These are phyloP conservation scores for Phytophthora pseudosyringae DNA, from an alignment of 352 stramenopile genomes.

Conservation along the genomic window DNA sequence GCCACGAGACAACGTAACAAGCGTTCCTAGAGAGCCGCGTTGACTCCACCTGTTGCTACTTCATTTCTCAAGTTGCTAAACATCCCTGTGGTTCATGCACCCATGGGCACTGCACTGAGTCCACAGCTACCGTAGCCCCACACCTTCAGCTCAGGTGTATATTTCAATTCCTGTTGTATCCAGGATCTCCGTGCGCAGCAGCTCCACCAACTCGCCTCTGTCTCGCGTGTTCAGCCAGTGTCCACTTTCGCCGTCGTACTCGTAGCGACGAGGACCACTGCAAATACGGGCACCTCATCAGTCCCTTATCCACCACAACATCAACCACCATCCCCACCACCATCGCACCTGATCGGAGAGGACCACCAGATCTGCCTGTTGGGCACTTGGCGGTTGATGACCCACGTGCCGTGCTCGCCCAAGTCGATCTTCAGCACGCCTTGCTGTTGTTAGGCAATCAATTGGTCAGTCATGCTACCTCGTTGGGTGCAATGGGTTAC, in stretches of 20 bases:
- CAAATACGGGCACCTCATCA: conserved; percentile 2
- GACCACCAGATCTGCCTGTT: conserved; percentile 98
- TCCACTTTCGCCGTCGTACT: conserved; percentile 72
- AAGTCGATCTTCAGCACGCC: conserved; percentile 96
- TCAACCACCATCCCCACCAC: neutral
- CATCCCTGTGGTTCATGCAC: conserved; percentile 7
- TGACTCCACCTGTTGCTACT: conserved; percentile 18
- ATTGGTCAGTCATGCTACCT: neutral
- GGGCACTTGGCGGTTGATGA: conserved; percentile 98
- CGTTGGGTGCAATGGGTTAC: neutral
- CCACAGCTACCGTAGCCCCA: neutral
- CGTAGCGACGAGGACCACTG: conserved; percentile 90
- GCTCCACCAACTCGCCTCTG: conserved; percentile 70
- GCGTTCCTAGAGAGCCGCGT: conserved; percentile 5
- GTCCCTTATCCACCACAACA: neutral
- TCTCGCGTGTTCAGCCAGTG: conserved; percentile 89
- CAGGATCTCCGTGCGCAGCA: conserved; percentile 80
- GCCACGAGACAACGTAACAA: conserved; percentile 23
- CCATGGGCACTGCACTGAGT: neutral
- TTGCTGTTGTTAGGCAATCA: conserved; percentile 69
- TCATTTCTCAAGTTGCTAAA: conserved; percentile 18
- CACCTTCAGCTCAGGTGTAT: conserved; percentile 46
- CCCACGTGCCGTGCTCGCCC: conserved; percentile 94
- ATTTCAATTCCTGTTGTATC: conserved; percentile 85
- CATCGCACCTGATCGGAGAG: conserved; percentile 90